Evolutionary conservation across 257 asterid genomes (phyloP).

Genomic region (Apocynum venetum): DNA sequence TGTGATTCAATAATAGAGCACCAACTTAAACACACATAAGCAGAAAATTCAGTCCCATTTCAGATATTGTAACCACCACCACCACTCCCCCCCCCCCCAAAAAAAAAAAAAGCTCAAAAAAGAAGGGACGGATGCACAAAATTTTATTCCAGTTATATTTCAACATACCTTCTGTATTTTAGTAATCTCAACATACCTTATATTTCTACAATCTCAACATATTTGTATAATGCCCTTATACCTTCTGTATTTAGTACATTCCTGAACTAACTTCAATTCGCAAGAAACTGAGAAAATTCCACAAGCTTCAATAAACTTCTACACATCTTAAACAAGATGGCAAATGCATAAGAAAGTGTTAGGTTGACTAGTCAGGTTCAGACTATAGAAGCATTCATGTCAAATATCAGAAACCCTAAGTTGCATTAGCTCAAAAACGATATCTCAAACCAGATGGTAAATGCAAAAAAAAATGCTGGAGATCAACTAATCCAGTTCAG

Average conservation of each 20-base stretch:
- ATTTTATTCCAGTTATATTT: background rate
- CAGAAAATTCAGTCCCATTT: background rate
- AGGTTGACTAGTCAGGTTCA: background rate
- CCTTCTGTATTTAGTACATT: background rate
- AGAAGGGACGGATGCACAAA: background rate
- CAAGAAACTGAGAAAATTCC: background rate
- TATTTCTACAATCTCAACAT: background rate
- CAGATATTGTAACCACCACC: too few relatives aligned
- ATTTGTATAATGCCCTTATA: background rate
- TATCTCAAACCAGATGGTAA: too few relatives aligned
- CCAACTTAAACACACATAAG: background rate
- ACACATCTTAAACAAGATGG: background rate
- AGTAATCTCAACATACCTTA: too few relatives aligned
- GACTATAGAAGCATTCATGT: background rate
- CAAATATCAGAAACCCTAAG: background rate
- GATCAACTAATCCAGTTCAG: background rate
- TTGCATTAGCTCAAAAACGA: background rate
- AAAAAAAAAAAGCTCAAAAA: too few relatives aligned
- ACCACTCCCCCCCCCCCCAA: background rate
- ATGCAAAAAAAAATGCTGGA: too few relatives aligned
- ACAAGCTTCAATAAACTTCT: background rate
- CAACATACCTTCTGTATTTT: too few relatives aligned
- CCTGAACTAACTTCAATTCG: background rate
- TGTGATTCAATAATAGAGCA: background rate
- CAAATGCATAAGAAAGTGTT: background rate